phyloP scores from a whole-genome alignment of 306 rosid genomes.

The Parietaria judaica region DNA sequence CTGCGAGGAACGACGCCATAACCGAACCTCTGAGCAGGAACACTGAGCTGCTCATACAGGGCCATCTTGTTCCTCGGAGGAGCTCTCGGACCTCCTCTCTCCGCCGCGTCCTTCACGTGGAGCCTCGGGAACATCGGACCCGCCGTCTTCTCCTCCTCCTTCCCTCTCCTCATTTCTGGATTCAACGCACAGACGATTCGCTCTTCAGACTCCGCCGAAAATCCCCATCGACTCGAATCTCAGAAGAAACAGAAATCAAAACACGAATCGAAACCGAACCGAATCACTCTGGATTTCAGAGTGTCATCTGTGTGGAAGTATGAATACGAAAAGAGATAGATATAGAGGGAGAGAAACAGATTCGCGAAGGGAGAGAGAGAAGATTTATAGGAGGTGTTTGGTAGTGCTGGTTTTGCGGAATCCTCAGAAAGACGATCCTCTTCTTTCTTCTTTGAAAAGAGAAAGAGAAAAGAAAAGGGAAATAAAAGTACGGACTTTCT shows the following conservation, averaged over 20 bases:
- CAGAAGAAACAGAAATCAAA: too few species aligned
- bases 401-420: constrained; percentile 30
- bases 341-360: too few species aligned
- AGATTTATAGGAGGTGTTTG: not conserved
- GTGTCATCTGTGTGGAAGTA: too few species aligned
- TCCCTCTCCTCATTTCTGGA: constrained; percentile 60
- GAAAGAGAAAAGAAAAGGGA: not conserved
- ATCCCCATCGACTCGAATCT: not conserved
- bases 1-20: constrained; percentile 25
- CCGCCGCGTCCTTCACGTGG: constrained; percentile 71
- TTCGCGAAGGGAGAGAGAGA: not conserved
- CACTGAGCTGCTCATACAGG: constrained; percentile 80
- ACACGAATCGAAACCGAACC: too few species aligned
- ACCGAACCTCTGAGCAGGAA: constrained; percentile 71
- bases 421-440: constrained; percentile 12
- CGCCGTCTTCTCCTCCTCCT: constrained; percentile 65
- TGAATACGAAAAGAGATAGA: too few species aligned
- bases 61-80: constrained; percentile 99
- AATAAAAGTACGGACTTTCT: constrained; percentile 30
- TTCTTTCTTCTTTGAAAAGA: constrained; percentile 2
- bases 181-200: too few species aligned
- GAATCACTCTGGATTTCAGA: too few species aligned
- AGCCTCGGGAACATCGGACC: constrained; percentile 96
- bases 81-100: constrained; percentile 97
- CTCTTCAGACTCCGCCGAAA: not conserved